A percentile compares a stretch with the other conserved stretches of the same genome.
Conservation (phyloP, 192 early-diverging fungal species). For the Mortierella antarctica region DNA sequence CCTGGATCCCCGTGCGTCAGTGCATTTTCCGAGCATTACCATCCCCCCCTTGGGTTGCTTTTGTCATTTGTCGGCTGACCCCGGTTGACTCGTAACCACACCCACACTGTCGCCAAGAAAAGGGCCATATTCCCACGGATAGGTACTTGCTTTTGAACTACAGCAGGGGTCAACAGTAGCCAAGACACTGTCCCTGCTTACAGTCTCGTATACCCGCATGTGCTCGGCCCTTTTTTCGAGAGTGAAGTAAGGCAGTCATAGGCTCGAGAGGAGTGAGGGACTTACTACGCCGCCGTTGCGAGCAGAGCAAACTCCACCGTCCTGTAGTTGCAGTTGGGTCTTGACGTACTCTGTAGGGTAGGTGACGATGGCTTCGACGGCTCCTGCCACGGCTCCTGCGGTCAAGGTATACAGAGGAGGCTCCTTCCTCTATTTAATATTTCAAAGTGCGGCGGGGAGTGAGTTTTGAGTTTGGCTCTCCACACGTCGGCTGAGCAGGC, state of each 20-base stretch:
- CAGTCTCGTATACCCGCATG: not conserved
- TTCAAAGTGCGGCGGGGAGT: not conserved
- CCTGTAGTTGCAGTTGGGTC: conserved; percentile 92
- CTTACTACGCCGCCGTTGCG: conserved; percentile 33
- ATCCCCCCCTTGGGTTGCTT: not conserved
- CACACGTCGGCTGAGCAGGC: no score
- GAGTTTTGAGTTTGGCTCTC: no score
- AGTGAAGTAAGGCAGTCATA: not conserved
- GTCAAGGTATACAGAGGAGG: conserved; percentile 66
- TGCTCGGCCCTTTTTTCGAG: not conserved
- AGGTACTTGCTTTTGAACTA: no score
- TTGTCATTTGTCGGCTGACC: not conserved
- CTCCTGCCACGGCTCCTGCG: conserved; percentile 89
- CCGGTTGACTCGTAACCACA: no score
- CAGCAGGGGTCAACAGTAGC: no score
- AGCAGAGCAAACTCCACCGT: conserved; percentile 21
- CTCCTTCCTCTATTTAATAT: conserved; percentile 28
- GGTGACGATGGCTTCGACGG: conserved; percentile 88
- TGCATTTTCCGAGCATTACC: not conserved
- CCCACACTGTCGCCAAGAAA: no score
- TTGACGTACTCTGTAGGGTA: conserved; percentile 97
- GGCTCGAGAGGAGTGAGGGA: not conserved
- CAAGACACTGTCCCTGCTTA: no score
- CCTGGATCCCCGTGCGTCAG: not conserved
- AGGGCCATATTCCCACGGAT: no score